phyloP scores from a whole-genome alignment of 768 basidiomycete genomes.

The Leccinum longicurvipes region DNA sequence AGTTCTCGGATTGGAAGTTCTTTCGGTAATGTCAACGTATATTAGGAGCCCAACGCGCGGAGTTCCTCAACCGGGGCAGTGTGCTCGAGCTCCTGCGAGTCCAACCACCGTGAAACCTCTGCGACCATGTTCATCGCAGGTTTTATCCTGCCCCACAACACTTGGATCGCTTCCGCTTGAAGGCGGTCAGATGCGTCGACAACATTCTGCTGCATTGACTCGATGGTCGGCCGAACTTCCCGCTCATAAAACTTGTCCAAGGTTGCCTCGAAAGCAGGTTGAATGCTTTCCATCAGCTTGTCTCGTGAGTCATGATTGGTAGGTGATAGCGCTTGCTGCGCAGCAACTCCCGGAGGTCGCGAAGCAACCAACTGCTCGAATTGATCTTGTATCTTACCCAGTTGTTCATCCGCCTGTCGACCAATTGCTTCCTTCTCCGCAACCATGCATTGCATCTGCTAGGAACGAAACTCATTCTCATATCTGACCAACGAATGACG shows the following conservation, averaged over 20 bases:
- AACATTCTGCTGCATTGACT: conserved; percentile 8
- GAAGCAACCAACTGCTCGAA: conserved; percentile 15
- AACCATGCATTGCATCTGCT: conserved; percentile 18
- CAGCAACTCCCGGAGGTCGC: background rate
- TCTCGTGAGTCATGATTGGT: conserved; percentile 1
- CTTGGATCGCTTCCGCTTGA: conserved; percentile 21
- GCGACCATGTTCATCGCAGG: conserved; percentile 33
- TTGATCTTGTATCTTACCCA: conserved; percentile 15
- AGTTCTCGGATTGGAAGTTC: conserved; percentile 14
- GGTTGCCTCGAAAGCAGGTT: conserved; percentile 15
- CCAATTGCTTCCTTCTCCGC: conserved; percentile 11
- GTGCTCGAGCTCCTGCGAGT: conserved; percentile 25
- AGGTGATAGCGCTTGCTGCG: background rate
- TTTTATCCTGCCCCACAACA: conserved; percentile 27
- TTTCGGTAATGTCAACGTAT: background rate
- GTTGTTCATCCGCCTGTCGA: conserved; percentile 11
- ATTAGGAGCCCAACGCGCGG: background rate
- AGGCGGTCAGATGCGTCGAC: conserved; percentile 15
- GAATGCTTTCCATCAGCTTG: conserved; percentile 18
- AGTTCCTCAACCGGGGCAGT: conserved; percentile 17
- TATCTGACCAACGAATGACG: background rate
- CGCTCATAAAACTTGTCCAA: conserved; percentile 23
- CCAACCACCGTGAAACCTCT: conserved; percentile 29
- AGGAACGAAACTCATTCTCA: conserved; percentile 2
- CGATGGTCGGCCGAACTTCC: conserved; percentile 21